Percentiles rank a stretch among this genome's conserved stretches.
Conservation (phyloP, 805 yeast species). For the Yarrowia deformans region DNA sequence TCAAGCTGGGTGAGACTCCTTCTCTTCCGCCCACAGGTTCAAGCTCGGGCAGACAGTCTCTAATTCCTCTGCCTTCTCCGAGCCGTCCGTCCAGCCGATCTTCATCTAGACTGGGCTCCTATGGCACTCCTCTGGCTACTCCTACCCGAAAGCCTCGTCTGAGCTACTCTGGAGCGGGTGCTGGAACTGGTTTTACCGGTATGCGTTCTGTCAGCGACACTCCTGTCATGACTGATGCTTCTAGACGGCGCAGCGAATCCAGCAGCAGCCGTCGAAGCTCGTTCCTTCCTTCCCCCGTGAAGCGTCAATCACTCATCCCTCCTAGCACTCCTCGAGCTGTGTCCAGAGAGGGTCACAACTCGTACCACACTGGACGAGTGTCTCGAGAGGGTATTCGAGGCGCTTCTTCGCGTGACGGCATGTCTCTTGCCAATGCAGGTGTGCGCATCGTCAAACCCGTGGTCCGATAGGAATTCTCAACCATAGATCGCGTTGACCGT, state of each 20-base stretch:
- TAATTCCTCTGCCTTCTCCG: constrained; percentile 29
- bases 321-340: constrained; percentile 18
- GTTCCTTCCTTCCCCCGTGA: constrained; percentile 21
- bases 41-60: background rate
- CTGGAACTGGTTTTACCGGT: constrained; percentile 14
- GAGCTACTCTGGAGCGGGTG: constrained; percentile 8
- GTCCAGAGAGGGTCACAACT: constrained; percentile 8
- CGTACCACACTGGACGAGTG: constrained; percentile 25
- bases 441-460: constrained; percentile 28
- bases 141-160: constrained; percentile 30
- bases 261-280: constrained; percentile 21
- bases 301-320: constrained; percentile 14
- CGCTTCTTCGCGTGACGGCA: constrained; percentile 19
- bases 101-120: constrained; percentile 17
- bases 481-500: constrained; percentile 38
- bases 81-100: constrained; percentile 7
- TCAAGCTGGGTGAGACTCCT: constrained; percentile 20
- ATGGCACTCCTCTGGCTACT: constrained; percentile 27
- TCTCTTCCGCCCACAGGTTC: constrained; percentile 4
- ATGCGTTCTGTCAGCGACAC: constrained; percentile 30
- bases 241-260: constrained; percentile 7
- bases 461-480: constrained; percentile 32
- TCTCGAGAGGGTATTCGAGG: constrained; percentile 33
- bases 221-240: background rate
- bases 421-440: constrained; percentile 33